Percentiles rank a stretch among this genome's conserved stretches.
These are phyloP conservation scores for Sugiyamaella japonica DNA, from an alignment of 1,139 yeast species.

Conservation along the genomic window DNA sequence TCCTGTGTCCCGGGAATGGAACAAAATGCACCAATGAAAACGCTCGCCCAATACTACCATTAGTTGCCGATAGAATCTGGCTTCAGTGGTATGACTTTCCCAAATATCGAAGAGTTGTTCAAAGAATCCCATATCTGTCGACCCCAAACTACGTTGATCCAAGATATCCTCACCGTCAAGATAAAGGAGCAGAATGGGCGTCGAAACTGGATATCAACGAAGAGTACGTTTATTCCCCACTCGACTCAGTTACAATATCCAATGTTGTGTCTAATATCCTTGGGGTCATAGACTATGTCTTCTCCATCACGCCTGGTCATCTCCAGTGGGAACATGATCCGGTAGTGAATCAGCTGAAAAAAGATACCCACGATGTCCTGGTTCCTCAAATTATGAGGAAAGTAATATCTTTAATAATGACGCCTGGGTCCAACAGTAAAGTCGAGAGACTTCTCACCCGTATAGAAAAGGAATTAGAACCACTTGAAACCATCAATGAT, in stretches of 20 bases:
- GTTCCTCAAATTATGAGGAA: conserved; percentile 3
- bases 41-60: conserved; percentile 54
- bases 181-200: conserved; percentile 49
- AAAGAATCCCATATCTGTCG: conserved; percentile 59
- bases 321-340: conserved; percentile 31
- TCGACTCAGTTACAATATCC: conserved; percentile 43
- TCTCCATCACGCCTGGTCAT: conserved; percentile 20
- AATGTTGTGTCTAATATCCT: conserved; percentile 32
- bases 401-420: conserved; percentile 5
- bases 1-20: conserved; percentile 50
- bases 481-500: conserved; percentile 9
- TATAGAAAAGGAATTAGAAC: conserved; percentile 12
- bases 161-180: conserved; percentile 44
- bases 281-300: conserved; percentile 20
- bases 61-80: conserved; percentile 58
- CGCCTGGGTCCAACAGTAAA: conserved; percentile 2
- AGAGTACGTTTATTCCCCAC: conserved; percentile 46
- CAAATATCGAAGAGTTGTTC: conserved; percentile 41
- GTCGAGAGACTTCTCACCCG: not conserved
- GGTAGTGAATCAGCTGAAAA: conserved; percentile 4
- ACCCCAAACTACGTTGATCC: conserved; percentile 51
- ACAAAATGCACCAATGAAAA: conserved; percentile 37
- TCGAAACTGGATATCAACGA: conserved; percentile 52
- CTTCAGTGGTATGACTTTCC: conserved; percentile 47
- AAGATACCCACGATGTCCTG: conserved; percentile 2